phyloP scores from a whole-genome alignment of 2,329 filamentous ascomycete species.

The Monilinia vaccinii-corymbosi region DNA sequence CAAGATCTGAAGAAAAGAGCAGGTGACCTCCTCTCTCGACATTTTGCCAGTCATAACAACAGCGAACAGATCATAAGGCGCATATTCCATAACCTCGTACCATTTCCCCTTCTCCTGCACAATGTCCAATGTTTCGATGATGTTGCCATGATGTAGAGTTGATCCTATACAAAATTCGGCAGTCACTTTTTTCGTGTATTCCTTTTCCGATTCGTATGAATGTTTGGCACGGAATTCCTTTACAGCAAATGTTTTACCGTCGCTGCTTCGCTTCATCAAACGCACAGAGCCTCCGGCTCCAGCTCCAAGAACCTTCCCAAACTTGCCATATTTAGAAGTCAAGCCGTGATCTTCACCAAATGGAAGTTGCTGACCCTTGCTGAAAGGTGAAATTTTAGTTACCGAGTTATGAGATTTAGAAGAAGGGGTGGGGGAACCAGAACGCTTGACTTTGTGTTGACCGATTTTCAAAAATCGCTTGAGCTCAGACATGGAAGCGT shows the following conservation, averaged over 20 bases:
- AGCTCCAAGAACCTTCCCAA: constrained; percentile 86
- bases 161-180: constrained; percentile 98
- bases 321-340: constrained; percentile 86
- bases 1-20: constrained; percentile 87
- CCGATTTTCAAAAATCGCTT: constrained; percentile 93
- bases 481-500: constrained; percentile 85
- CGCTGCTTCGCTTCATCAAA: constrained; percentile 85
- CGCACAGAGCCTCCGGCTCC: constrained; percentile 92
- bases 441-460: constrained; percentile 56
- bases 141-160: constrained; percentile 92
- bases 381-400: constrained; percentile 38
- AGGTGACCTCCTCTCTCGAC: constrained; percentile 81
- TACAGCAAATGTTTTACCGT: constrained; percentile 90
- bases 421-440: constrained; percentile 52
- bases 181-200: constrained; percentile 97
- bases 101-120: constrained; percentile 88
- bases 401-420: constrained; percentile 34
- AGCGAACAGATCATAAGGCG: constrained; percentile 89
- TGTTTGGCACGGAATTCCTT: constrained; percentile 94
- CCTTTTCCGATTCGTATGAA: constrained; percentile 85
- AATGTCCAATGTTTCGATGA: constrained; percentile 96
- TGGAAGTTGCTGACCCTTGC: constrained; percentile 57
- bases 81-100: constrained; percentile 99
- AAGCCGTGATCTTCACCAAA: constrained; percentile 93
- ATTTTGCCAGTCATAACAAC: constrained; percentile 99